Percentiles rank a stretch among this genome's conserved stretches.
Evolutionary conservation across 2,329 filamentous ascomycete genomes (phyloP).

Genomic region (Esteya vermicola): DNA sequence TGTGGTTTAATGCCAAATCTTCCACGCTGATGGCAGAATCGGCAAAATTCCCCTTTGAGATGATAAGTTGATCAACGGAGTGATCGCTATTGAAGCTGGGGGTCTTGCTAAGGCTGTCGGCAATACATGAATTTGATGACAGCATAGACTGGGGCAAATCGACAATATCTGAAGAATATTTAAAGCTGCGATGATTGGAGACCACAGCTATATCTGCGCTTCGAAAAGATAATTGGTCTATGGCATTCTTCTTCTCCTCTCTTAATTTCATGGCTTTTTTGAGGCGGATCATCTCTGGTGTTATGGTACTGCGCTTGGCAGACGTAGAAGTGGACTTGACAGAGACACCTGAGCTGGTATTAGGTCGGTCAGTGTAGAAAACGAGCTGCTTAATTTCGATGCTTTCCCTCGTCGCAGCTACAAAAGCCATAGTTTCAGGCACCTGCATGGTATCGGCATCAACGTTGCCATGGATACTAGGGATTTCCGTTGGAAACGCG

Average conservation of each 20-base stretch:
- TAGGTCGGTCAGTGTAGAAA: conserved; percentile 13
- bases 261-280: conserved; percentile 90
- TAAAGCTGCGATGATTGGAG: too few species aligned
- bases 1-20: conserved; percentile 29
- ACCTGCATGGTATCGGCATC: neutral
- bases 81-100: neutral
- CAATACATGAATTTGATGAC: too few species aligned
- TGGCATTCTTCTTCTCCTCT: conserved; percentile 54
- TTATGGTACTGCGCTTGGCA: conserved; percentile 40
- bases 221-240: too few species aligned
- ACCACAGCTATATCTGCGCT: too few species aligned
- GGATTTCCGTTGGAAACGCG: too few species aligned
- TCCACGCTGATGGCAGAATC: conserved; percentile 44
- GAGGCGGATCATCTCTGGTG: conserved; percentile 77
- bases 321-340: conserved; percentile 23
- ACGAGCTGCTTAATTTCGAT: conserved; percentile 15
- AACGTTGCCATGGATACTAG: neutral
- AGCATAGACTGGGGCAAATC: neutral
- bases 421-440: neutral
- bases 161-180: neutral
- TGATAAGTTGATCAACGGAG: neutral
- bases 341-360: conserved; percentile 29
- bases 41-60: conserved; percentile 8
- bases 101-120: neutral
- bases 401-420: conserved; percentile 5